These are phyloP conservation scores for Lentinula detonsa DNA, from an alignment of 768 basidiomycete genomes.

Conservation along the genomic window DNA sequence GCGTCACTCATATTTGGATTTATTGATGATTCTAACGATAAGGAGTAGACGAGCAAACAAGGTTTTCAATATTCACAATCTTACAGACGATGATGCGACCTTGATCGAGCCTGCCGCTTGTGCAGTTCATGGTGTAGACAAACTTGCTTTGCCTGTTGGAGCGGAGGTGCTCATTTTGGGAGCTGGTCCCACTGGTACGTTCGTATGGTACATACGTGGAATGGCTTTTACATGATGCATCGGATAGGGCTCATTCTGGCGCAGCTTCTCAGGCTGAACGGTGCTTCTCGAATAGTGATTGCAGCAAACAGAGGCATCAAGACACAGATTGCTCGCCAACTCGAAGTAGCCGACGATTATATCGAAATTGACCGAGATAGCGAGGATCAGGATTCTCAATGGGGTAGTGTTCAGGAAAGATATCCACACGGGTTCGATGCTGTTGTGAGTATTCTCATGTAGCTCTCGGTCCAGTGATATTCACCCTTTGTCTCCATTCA, in stretches of 20 bases:
- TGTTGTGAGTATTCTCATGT: slow-evolving; percentile 32
- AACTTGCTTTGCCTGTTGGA: slow-evolving; percentile 61
- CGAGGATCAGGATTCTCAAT: slow-evolving; percentile 62
- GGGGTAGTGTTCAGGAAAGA: slow-evolving; percentile 72
- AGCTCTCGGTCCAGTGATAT: neutral
- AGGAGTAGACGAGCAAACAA: slow-evolving; percentile 50
- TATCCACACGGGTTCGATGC: slow-evolving; percentile 89
- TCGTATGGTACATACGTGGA: neutral
- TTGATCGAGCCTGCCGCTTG: slow-evolving; percentile 76
- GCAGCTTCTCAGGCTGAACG: slow-evolving; percentile 83
- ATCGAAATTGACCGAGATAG: slow-evolving; percentile 70
- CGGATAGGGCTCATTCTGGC: slow-evolving; percentile 70
- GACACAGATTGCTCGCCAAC: slow-evolving; percentile 77
- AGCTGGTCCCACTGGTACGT: slow-evolving; percentile 62
- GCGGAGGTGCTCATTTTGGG: slow-evolving; percentile 70
- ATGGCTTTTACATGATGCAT: neutral
- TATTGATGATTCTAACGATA: neutral
- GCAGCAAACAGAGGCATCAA: slow-evolving; percentile 90
- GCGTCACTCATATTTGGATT: slow-evolving; percentile 13
- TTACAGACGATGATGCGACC: slow-evolving; percentile 72
- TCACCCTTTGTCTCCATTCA: slow-evolving; percentile 12
- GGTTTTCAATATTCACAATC: slow-evolving; percentile 69
- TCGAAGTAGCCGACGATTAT: slow-evolving; percentile 81
- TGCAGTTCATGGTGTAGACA: slow-evolving; percentile 76
- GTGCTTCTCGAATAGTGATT: slow-evolving; percentile 73